These are phyloP conservation scores for Elsinoe perseae DNA, from an alignment of 2,329 filamentous ascomycete genomes.

Conservation along the genomic window DNA sequence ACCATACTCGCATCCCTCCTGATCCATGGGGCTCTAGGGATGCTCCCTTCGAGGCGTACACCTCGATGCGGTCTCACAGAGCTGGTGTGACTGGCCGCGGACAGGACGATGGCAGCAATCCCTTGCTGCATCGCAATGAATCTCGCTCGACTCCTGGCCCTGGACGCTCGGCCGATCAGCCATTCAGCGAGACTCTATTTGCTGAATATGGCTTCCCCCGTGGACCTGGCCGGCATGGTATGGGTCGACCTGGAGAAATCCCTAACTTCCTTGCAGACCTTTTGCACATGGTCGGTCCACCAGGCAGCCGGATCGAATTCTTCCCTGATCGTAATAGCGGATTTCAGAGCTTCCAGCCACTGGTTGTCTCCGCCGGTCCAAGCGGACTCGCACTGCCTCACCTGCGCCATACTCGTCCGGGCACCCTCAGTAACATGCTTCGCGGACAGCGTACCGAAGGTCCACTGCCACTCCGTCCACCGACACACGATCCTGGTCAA, in stretches of 20 bases:
- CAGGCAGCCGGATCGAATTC: conserved; percentile 11
- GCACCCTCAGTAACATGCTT: conserved; percentile 27
- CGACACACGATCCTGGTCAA: conserved; percentile 56
- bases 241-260: conserved; percentile 3
- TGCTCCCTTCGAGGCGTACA: conserved; percentile 25
- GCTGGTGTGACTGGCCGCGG: conserved; percentile 34
- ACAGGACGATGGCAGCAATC: conserved; percentile 77
- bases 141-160: conserved; percentile 4
- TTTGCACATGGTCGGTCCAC: conserved; percentile 18
- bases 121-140: conserved; percentile 56
- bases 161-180: conserved; percentile 12
- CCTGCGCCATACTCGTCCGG: not conserved
- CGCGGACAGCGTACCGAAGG: conserved; percentile 41
- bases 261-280: conserved; percentile 17
- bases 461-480: conserved; percentile 24
- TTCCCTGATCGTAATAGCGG: not conserved
- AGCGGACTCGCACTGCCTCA: not conserved
- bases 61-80: conserved; percentile 39
- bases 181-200: conserved; percentile 10
- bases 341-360: conserved; percentile 12
- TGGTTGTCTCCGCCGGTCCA: conserved; percentile 16
- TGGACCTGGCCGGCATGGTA: not conserved
- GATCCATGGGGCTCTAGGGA: conserved; percentile 11
- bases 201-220: conserved; percentile 3
- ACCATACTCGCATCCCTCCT: conserved; percentile 27